Conservation (phyloP, 306 rosid genomes). For the Albizia julibrissin region DNA sequence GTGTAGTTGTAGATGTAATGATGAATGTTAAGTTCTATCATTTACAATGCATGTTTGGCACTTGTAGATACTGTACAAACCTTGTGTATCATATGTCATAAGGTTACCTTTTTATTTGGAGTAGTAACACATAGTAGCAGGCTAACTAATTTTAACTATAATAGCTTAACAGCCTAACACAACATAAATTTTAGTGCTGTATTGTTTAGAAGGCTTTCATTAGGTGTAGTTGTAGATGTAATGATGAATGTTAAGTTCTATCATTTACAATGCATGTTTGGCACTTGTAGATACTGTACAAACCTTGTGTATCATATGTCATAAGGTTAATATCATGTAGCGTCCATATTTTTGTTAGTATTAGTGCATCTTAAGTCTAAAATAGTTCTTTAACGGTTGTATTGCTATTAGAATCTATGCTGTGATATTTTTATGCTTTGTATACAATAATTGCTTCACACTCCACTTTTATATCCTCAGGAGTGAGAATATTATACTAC, state of each 20-base stretch:
- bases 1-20: neutral
- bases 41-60: neutral
- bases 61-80: neutral
- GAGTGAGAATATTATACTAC: slow-evolving; percentile 62
- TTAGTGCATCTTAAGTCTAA: neutral
- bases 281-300: neutral
- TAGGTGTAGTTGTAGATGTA: neutral
- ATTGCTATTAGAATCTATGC: neutral
- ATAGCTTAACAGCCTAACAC: neutral
- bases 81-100: neutral
- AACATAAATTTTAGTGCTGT: neutral
- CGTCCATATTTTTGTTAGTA: neutral
- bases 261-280: neutral
- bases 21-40: neutral
- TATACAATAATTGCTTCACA: neutral
- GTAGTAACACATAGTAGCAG: too few relatives aligned
- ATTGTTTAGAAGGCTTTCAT: neutral
- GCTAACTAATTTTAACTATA: neutral
- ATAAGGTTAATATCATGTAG: neutral
- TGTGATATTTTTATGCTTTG: neutral
- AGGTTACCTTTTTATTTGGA: too few relatives aligned
- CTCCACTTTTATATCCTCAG: slow-evolving; percentile 40
- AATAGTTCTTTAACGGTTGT: neutral
- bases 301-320: neutral
- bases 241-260: neutral